Conservation (phyloP, 257 asterid genomes). For the Eustoma russellianum region DNA sequence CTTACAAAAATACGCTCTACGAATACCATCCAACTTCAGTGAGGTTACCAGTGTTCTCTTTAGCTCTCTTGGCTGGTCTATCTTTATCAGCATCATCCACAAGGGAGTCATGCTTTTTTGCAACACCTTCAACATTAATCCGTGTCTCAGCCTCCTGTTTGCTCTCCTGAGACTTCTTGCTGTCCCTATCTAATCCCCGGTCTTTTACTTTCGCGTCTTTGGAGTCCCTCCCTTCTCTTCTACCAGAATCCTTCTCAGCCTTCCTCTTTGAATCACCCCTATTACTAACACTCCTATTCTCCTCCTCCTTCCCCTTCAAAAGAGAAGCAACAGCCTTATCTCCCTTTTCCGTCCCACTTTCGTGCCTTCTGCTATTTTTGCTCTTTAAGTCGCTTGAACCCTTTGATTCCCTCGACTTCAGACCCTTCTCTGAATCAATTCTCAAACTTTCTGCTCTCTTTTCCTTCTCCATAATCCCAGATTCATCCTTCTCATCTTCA, state of each 20-base stretch:
- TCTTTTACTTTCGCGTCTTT: conserved; percentile 77
- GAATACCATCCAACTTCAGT: conserved; percentile 18
- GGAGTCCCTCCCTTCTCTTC: conserved; percentile 62
- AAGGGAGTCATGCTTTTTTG: conserved; percentile 47
- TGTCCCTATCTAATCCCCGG: conserved; percentile 61
- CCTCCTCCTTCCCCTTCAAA: conserved; percentile 57
- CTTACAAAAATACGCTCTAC: conserved; percentile 4
- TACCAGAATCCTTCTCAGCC: conserved; percentile 64
- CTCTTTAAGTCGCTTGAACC: conserved; percentile 45
- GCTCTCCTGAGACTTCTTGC: conserved; percentile 46
- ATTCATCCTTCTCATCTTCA: conserved; percentile 46
- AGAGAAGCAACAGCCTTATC: conserved; percentile 36
- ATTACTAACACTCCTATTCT: conserved; percentile 41
- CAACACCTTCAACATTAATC: conserved; percentile 28
- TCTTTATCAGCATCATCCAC: conserved; percentile 49
- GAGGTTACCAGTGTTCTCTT: conserved; percentile 80
- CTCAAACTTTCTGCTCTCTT: conserved; percentile 37
- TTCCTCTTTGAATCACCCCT: conserved; percentile 67
- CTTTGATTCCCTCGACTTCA: conserved; percentile 54
- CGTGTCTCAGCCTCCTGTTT: conserved; percentile 41
- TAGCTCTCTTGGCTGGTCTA: conserved; percentile 51
- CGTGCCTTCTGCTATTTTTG: conserved; percentile 57
- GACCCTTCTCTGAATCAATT: conserved; percentile 32
- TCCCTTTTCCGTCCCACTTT: conserved; percentile 57
- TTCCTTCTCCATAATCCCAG: conserved; percentile 39